Evolutionary conservation across 192 early-diverging fungal species (phyloP), one percentile per base, ranked within the genome.

Genomic region (Coemansia sp.): DNA sequence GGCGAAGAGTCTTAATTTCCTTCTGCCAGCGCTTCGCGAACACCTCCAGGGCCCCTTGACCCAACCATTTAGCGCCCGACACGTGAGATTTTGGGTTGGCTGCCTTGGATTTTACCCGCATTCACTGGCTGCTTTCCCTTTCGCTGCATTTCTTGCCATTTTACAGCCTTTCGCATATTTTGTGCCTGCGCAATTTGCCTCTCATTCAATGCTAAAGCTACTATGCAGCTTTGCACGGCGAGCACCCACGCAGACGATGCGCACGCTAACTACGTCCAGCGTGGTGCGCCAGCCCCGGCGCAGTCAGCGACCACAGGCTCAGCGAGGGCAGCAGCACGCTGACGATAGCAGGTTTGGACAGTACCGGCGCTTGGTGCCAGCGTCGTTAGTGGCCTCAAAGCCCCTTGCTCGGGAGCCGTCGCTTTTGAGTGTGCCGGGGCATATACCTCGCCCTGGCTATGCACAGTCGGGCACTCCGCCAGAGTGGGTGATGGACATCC

Each of bases 371-470:
- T 36, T 76, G 5, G 58, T 60, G 23, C 66, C 72, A 0, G n/a
- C 34, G n/a, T 52, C 62, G 15, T 54, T 76, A 0, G 27, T 46
- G 2, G 22, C 47, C 4, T 23, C 49, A 8, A 76, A 65, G 56
- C 62, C 72, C 15, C 2, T 10, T 40, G 58, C 72, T 2, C 42
- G n/a, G 5, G 65, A 62, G 32, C 65, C 72, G 13, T 65, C 72
- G 8, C 30, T 37, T 4, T 47, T 36, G 5, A 52, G 19, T 63
- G 62, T 76, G 5, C 66, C 84, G 0, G 19, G 48, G 1, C 54
- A 73, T 26, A 85, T 88, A 18, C 26, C n/a, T 2, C 63, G 68
- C 27, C 86, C 86, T 7, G 52, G 62, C 25, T 88, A 88, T 61
- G 86, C 86, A 0, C 57, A 63, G 2, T 61, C 60, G 5, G 86